Conservation (phyloP, 306 rosid species). For the Nissolia schottii region DNA sequence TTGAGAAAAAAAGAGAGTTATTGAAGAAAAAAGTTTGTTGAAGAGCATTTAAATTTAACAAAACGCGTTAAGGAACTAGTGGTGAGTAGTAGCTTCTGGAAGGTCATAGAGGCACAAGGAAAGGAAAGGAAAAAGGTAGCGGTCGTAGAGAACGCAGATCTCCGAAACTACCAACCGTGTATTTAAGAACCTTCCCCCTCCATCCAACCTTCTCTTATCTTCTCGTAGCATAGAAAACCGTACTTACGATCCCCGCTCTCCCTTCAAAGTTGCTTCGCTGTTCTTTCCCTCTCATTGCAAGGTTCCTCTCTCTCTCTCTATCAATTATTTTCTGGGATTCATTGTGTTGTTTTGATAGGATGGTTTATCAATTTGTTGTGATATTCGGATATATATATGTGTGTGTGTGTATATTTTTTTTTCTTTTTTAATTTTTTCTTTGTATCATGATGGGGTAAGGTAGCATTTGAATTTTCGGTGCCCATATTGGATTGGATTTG, state of each 20-base stretch:
- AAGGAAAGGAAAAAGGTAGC: background rate
- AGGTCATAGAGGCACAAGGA: constrained; percentile 27
- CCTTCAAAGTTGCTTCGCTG: background rate
- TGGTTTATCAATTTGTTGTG: no score
- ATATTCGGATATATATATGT: background rate
- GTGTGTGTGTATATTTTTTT: no score
- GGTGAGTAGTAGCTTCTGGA: constrained; percentile 60
- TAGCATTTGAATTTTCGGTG: background rate
- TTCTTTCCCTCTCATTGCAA: no score
- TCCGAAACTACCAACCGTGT: background rate
- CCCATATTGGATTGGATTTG: background rate
- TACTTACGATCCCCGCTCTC: background rate
- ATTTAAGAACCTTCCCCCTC: constrained; percentile 2
- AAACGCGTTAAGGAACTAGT: constrained; percentile 13
- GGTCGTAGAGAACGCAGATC: constrained; percentile 22
- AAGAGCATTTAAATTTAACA: background rate
- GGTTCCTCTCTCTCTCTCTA: no score
- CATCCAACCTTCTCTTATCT: background rate
- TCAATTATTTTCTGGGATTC: background rate
- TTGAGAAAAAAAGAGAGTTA: no score
- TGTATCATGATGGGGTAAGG: background rate
- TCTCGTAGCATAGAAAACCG: background rate
- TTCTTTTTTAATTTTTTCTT: no score
- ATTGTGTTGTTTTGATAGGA: background rate
- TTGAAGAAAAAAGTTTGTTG: no score